Evolutionary conservation across 208 protist genomes (phyloP).

Genomic region (Kentomonas sorsogonicus): DNA sequence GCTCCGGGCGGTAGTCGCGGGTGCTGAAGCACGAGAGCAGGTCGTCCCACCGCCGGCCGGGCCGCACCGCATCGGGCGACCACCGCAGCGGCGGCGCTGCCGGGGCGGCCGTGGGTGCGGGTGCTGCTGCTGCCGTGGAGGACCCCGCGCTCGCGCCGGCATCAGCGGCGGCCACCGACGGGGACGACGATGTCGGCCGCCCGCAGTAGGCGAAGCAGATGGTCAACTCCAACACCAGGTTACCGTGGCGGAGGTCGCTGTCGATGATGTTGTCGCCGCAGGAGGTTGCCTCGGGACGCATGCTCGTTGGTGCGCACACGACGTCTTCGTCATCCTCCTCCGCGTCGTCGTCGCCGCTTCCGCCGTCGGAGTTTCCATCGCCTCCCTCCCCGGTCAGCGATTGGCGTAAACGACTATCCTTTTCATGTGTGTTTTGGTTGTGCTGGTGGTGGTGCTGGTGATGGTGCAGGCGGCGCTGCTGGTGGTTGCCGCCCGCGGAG

Average conservation of each 20-base stretch:
- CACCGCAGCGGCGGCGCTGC: conserved; percentile 15
- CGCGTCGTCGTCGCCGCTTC: not conserved
- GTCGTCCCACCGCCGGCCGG: conserved; percentile 31
- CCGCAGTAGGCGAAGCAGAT: conserved; percentile 11
- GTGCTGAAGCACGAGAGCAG: conserved; percentile 61
- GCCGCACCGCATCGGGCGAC: conserved; percentile 20
- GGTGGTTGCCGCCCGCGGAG: conserved; percentile 9
- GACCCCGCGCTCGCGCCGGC: too few species aligned
- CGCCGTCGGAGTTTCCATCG: not conserved
- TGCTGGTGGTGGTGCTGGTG: not conserved
- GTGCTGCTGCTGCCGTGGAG: too few species aligned
- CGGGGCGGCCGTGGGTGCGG: not conserved
- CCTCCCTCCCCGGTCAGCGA: too few species aligned
- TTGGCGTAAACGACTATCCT: too few species aligned
- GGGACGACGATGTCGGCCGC: not conserved
- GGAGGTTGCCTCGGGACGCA: conserved; percentile 29
- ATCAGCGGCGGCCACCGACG: conserved; percentile 17
- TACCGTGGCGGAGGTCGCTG: conserved; percentile 61
- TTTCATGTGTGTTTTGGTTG: too few species aligned
- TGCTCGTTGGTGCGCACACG: not conserved
- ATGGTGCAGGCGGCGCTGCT: not conserved
- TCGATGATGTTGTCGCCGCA: conserved; percentile 72
- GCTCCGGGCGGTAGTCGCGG: conserved; percentile 35
- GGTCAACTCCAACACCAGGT: conserved; percentile 65
- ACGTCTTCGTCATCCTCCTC: not conserved